A percentile compares a stretch with the other conserved stretches of the same genome.
Conservation (phyloP, 495 filamentous ascomycete genomes). For the Tricharina praecox region DNA sequence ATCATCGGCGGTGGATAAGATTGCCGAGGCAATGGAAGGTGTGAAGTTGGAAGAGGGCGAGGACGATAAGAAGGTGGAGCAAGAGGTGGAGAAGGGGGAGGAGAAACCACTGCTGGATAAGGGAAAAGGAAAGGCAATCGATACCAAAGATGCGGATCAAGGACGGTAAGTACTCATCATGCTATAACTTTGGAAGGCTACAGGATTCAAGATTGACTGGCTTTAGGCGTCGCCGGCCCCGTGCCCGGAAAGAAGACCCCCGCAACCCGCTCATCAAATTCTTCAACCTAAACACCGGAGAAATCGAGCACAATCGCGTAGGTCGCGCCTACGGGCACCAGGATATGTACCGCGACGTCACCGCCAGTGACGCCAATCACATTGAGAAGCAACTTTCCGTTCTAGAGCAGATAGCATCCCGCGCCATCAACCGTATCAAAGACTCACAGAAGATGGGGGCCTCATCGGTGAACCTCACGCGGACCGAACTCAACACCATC, state of each 20-base stretch:
- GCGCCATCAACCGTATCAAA: slow-evolving; percentile 16
- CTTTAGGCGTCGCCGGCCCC: too few relatives aligned
- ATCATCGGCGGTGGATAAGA: not conserved
- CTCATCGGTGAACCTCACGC: slow-evolving; percentile 26
- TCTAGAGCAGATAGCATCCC: slow-evolving; percentile 18
- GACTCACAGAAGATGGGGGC: slow-evolving; percentile 14
- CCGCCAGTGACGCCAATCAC: slow-evolving; percentile 9
- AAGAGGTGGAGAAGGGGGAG: too few relatives aligned
- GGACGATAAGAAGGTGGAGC: not conserved
- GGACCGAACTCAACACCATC: slow-evolving; percentile 30
- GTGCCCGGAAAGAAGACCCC: too few relatives aligned
- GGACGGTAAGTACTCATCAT: too few relatives aligned
- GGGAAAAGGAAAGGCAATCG: not conserved
- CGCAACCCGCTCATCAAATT: slow-evolving; percentile 5
- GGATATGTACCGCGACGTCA: slow-evolving; percentile 29
- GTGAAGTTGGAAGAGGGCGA: not conserved
- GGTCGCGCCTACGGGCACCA: slow-evolving; percentile 22
- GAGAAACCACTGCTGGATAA: not conserved
- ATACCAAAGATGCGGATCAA: too few relatives aligned
- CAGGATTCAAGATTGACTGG: too few relatives aligned
- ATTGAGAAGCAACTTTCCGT: slow-evolving; percentile 24
- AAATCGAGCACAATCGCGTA: slow-evolving; percentile 10
- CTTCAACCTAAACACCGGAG: slow-evolving; percentile 5
- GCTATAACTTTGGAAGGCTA: too few relatives aligned
- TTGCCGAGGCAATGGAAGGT: not conserved